Conservation (phyloP, 129 eudicot species). For the Dittrichia graveolens region DNA sequence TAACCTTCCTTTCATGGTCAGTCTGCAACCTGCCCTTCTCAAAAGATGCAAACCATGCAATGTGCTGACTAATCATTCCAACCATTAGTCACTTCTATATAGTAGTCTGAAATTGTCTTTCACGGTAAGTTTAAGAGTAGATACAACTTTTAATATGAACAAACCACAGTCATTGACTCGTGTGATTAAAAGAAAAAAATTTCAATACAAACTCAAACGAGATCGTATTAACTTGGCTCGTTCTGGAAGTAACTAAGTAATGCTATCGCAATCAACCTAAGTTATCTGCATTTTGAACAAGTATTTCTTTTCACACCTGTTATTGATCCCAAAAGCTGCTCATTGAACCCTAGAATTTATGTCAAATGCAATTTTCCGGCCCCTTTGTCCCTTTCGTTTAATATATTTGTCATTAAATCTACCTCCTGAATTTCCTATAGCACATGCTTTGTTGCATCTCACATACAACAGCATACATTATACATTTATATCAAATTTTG, state of each 20-base stretch:
- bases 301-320: not conserved
- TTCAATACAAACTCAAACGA: not conserved
- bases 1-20: constrained; percentile 36
- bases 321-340: not conserved
- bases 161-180: not conserved
- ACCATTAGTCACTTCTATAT: constrained; percentile 13
- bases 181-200: not conserved
- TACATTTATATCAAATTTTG: not conserved
- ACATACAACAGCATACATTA: not conserved
- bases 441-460: constrained; percentile 6
- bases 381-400: constrained; percentile 1
- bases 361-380: not conserved
- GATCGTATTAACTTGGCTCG: not conserved
- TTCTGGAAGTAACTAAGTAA: not conserved
- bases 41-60: constrained; percentile 42
- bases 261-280: not conserved
- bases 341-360: constrained; percentile 18
- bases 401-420: not conserved
- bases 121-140: not conserved
- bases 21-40: constrained; percentile 45
- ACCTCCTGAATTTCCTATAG: not conserved
- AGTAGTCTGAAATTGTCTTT: not conserved
- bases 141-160: not conserved
- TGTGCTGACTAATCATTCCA: not conserved
- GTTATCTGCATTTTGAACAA: not conserved